Conservation (phyloP, 2,329 filamentous ascomycete genomes). For the Plenodomus tracheiphilus region DNA sequence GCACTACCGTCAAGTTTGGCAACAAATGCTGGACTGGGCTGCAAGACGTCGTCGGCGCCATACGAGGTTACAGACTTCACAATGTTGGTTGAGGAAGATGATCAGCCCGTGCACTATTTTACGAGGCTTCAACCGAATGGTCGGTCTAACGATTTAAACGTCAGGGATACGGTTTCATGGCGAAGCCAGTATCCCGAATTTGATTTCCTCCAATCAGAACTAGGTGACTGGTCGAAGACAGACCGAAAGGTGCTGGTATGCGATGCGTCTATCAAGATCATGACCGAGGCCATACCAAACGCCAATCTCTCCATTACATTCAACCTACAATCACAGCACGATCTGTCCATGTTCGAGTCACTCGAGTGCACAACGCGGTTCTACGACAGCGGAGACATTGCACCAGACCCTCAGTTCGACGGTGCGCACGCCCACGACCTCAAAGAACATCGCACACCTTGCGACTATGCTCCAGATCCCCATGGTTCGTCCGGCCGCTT, state of each 20-base stretch:
- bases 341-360: conserved; percentile 33
- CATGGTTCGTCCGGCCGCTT: conserved; percentile 23
- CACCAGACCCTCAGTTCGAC: conserved; percentile 27
- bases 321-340: conserved; percentile 39
- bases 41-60: conserved; percentile 14
- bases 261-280: conserved; percentile 48
- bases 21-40: conserved; percentile 10
- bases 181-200: conserved; percentile 39
- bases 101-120: conserved; percentile 45
- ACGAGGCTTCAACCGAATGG: conserved; percentile 38
- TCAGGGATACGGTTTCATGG: conserved; percentile 40
- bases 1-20: conserved; percentile 19
- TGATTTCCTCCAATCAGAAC: conserved; percentile 23
- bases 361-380: conserved; percentile 41
- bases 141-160: conserved; percentile 32
- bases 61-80: conserved; percentile 41
- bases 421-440: conserved; percentile 19
- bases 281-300: conserved; percentile 42
- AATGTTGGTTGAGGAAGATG: conserved; percentile 47
- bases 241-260: conserved; percentile 45
- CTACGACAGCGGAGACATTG: conserved; percentile 32
- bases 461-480: conserved; percentile 21
- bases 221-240: conserved; percentile 24
- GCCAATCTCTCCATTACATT: conserved; percentile 39
- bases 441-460: conserved; percentile 26